These are phyloP conservation scores for Begonia fuchsioides DNA, from an alignment of 306 rosid genomes.

Conservation along the genomic window DNA sequence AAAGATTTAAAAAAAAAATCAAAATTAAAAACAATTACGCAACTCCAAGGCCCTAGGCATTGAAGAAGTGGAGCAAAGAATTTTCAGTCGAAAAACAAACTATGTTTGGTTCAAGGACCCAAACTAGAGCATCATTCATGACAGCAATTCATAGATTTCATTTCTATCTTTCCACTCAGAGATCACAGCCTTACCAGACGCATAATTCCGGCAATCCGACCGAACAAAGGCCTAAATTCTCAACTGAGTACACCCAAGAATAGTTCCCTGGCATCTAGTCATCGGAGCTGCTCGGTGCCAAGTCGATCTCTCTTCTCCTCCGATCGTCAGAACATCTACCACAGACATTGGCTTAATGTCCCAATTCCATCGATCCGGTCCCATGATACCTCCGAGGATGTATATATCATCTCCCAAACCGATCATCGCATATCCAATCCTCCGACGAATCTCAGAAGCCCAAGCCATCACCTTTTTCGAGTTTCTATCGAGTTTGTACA, in stretches of 20 bases:
- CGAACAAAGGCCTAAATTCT: conserved; percentile 36
- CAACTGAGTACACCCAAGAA: conserved; percentile 78
- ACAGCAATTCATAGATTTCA: too few species aligned
- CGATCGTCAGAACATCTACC: conserved; percentile 61
- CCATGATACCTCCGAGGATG: conserved; percentile 77
- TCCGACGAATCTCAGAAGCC: conserved; percentile 64
- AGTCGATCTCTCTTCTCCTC: conserved; percentile 63
- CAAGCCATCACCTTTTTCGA: conserved; percentile 35
- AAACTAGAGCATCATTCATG: too few species aligned
- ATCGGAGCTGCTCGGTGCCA: conserved; percentile 79
- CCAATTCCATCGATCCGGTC: conserved; percentile 71
- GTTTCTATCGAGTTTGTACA: conserved; percentile 50
- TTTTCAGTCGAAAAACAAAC: too few species aligned
- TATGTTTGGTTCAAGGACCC: too few species aligned
- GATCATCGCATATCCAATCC: conserved; percentile 81
- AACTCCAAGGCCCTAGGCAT: too few species aligned
- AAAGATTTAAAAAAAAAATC: too few species aligned
- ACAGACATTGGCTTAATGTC: conserved; percentile 61
- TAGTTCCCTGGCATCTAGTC: conserved; percentile 81
- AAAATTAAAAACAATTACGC: too few species aligned
- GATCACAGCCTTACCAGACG: too few species aligned
- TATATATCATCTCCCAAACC: conserved; percentile 61
- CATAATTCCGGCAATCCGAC: too few species aligned
- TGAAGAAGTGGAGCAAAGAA: too few species aligned
- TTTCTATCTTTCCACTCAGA: too few species aligned